Conservation (phyloP, 176 grass and related monocot genomes). For the Lolium perenne region DNA sequence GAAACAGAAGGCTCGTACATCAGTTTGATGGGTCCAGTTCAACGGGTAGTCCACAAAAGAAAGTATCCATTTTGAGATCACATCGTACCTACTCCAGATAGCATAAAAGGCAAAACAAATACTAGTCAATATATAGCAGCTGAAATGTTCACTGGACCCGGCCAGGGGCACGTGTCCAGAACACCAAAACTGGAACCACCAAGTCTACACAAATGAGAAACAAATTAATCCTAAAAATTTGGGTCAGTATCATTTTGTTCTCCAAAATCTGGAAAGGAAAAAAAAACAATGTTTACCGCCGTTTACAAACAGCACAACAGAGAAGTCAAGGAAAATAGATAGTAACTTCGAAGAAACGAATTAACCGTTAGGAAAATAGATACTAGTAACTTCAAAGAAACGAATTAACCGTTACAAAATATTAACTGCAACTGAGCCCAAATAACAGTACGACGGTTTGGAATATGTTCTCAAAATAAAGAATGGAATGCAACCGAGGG, state of each 20-base stretch:
- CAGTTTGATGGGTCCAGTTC: constrained; percentile 45
- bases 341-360: constrained; percentile 22
- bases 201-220: background rate
- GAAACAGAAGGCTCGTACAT: background rate
- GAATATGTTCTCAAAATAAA: constrained; percentile 35
- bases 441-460: background rate
- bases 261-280: constrained; percentile 40
- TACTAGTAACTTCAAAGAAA: constrained; percentile 17
- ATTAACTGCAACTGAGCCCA: background rate
- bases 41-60: constrained; percentile 41
- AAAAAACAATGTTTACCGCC: background rate
- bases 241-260: constrained; percentile 8
- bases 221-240: background rate
- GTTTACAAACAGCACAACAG: background rate
- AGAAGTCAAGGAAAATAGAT: constrained; percentile 25
- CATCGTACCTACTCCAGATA: constrained; percentile 45
- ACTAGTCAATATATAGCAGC: constrained; percentile 17
- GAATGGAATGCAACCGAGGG: background rate
- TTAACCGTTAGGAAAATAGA: constrained; percentile 4
- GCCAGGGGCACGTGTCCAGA: background rate
- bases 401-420: background rate
- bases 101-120: constrained; percentile 43
- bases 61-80: constrained; percentile 49
- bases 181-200: constrained; percentile 16
- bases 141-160: constrained; percentile 14